A percentile compares a stretch with the other conserved stretches of the same genome.
Evolutionary conservation across 208 protist species (phyloP).

Genomic region (Crithidia acanthocephali): DNA sequence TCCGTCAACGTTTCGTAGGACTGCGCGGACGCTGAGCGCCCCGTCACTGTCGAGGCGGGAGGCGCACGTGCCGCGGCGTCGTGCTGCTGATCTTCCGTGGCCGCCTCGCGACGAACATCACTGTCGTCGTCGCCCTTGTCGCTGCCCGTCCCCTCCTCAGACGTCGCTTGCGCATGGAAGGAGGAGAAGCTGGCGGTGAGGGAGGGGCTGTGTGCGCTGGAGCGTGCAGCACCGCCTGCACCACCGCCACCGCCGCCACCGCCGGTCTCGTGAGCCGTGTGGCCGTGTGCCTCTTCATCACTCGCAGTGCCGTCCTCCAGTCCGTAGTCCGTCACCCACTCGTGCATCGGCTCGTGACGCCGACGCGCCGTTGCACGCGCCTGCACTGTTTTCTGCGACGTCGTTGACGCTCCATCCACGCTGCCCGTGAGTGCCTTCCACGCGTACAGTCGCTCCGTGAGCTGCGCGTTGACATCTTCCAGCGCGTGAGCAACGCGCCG

Average conservation of each 20-base stretch:
- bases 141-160: no score
- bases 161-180: background rate
- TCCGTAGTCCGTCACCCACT: background rate
- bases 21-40: background rate
- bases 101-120: no score
- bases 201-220: background rate
- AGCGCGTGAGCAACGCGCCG: conserved; percentile 51
- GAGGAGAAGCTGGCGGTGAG: conserved; percentile 8
- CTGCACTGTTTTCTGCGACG: background rate
- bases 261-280: background rate
- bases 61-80: no score
- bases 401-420: background rate
- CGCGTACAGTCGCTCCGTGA: conserved; percentile 32
- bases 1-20: conserved; percentile 28
- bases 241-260: background rate
- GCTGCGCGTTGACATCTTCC: conserved; percentile 54
- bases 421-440: conserved; percentile 18
- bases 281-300: background rate
- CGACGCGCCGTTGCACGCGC: background rate
- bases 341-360: background rate
- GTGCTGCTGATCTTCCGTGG: no score
- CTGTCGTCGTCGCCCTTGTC: background rate
- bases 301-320: background rate
- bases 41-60: no score
- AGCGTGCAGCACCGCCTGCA: background rate